A percentile compares a stretch with the other conserved stretches of the same genome.
Conservation (phyloP, 495 filamentous ascomycete genomes). For the Haplographium delicatum region DNA sequence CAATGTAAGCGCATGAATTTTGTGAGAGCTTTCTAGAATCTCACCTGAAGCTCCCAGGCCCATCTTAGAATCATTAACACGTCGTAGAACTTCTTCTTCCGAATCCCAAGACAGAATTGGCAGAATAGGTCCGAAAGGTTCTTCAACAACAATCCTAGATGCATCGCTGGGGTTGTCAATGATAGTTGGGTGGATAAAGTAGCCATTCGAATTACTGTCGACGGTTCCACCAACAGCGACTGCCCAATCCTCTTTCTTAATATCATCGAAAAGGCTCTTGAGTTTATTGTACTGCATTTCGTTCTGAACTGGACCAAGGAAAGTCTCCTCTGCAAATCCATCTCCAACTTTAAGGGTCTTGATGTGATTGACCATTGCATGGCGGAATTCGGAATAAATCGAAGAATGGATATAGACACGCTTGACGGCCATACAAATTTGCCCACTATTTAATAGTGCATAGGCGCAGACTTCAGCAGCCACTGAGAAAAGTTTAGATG, state of each 20-base stretch:
- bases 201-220: conserved; percentile 22
- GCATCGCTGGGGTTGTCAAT: conserved; percentile 52
- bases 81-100: conserved; percentile 42
- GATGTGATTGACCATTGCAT: conserved; percentile 41
- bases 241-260: conserved; percentile 25
- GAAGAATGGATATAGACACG: conserved; percentile 53
- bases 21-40: too few species aligned
- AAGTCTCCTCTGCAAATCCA: conserved; percentile 24
- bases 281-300: conserved; percentile 41
- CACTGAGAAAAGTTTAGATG: too few species aligned
- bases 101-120: conserved; percentile 43
- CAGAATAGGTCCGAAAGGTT: conserved; percentile 44
- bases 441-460: conserved; percentile 6
- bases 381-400: conserved; percentile 50
- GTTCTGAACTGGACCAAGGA: conserved; percentile 50
- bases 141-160: conserved; percentile 41
- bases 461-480: too few species aligned
- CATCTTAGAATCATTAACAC: conserved; percentile 41
- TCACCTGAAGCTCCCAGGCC: too few species aligned
- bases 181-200: conserved; percentile 51
- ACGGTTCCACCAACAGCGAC: conserved; percentile 1
- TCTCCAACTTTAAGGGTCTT: conserved; percentile 40
- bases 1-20: too few species aligned
- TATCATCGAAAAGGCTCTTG: conserved; percentile 25
- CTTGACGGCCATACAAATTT: conserved; percentile 28